A percentile compares a stretch with the other conserved stretches of the same genome.
phyloP scores from a whole-genome alignment of 129 eudicot species.

The Cynara cardunculus region DNA sequence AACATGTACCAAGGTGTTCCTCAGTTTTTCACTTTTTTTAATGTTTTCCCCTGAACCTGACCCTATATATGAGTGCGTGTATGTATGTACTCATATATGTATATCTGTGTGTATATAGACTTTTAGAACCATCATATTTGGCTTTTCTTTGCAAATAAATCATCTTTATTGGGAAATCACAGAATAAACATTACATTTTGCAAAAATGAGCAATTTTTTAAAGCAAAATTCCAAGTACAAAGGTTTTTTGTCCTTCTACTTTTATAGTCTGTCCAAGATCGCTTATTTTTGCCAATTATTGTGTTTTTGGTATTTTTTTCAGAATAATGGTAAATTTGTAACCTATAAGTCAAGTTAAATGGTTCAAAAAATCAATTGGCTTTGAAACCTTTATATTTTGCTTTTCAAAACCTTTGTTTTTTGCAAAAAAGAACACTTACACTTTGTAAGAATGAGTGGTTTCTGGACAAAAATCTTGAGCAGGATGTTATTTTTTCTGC shows the following conservation, averaged over 20 bases:
- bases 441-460: too few species aligned
- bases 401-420: too few species aligned
- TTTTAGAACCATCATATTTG: not conserved
- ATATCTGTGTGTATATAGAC: not conserved
- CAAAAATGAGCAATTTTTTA: not conserved
- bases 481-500: too few species aligned
- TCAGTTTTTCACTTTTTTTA: too few species aligned
- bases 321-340: too few species aligned
- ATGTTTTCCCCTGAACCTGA: too few species aligned
- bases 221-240: not conserved
- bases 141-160: not conserved
- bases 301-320: not conserved
- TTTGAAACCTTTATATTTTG: not conserved
- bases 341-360: too few species aligned
- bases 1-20: too few species aligned
- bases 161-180: not conserved
- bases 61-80: too few species aligned
- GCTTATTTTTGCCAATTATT: not conserved
- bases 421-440: too few species aligned
- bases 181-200: not conserved
- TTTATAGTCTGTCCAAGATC: not conserved
- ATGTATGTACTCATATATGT: not conserved
- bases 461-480: too few species aligned
- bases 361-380: not conserved
- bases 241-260: not conserved